Percentiles rank a stretch among this genome's conserved stretches.
Evolutionary conservation across 2,329 filamentous ascomycete species (phyloP).

Genomic region (Hortaea sp.): DNA sequence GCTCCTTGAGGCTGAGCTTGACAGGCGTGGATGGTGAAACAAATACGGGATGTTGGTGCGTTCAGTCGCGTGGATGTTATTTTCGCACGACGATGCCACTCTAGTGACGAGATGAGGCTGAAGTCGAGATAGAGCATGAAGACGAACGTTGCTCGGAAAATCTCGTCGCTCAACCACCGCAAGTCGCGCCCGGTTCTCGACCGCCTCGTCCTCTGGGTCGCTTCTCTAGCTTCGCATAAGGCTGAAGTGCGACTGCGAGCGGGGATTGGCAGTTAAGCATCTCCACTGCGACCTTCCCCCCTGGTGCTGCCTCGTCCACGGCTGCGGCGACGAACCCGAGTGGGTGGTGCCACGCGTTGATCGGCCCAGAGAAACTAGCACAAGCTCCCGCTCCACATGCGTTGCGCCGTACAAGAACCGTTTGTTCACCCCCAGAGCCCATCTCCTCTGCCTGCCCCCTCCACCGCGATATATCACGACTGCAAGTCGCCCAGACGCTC

Average conservation of each 20-base stretch:
- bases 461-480: slow-evolving; percentile 8
- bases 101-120: no score
- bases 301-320: background rate
- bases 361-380: background rate
- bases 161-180: no score
- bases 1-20: no score
- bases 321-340: background rate
- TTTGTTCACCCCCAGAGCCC: background rate
- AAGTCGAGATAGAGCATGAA: no score
- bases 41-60: no score
- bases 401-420: background rate
- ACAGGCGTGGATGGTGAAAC: no score
- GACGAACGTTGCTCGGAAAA: no score
- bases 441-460: background rate
- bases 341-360: background rate
- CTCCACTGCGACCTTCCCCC: background rate
- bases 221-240: background rate
- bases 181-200: no score
- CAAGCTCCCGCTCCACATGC: background rate
- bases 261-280: background rate
- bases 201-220: no score
- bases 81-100: no score
- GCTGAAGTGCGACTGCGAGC: background rate
- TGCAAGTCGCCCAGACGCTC: slow-evolving; percentile 9
- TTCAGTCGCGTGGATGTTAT: no score